Evolutionary conservation across 1,284 basidiomycete genomes (phyloP), one percentile per base, ranked within the genome.

Genomic region (Anthracocystis setariae): DNA sequence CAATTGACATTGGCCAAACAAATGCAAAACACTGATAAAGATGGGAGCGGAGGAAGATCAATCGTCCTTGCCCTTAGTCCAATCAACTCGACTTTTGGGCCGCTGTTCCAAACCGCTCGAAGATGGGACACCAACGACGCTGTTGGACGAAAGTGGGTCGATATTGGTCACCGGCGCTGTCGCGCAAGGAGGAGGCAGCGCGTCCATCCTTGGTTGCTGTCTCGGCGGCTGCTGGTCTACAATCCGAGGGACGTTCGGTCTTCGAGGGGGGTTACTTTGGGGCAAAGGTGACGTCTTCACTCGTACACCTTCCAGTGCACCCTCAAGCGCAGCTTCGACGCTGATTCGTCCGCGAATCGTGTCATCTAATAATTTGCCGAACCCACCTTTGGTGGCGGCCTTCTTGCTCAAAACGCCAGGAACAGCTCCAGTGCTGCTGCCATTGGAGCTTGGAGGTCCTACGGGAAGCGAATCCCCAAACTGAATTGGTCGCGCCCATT

Each of bases 401-500:
- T 23, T 43, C 42, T 53, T 38, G n/a, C 12, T 21, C 15, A 42
- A 20, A 8, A 35, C 39, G 21, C 44, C 25, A 13, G 12, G 23
- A 12, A 8, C 21, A 32, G 13, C 53, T 13, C 23, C 20, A 21
- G n/a, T 37, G 27, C 25, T 35, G 27, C 17, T 35, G 18, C 24
- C 39, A 10, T 38, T 33, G 17, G 20, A 40, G 17, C 21, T 23
- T 3, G 48, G 33, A 38, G 54, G 37, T 25, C 47, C 65, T 20
- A 52, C 37, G 1, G 71, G 46, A 17, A 77, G 80, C 24, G 80
- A 61, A 43, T 79, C 80, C 17, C 66, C 70, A 58, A 68, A 72
- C 33, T 75, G 63, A 29, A 82, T 82, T 0, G 80, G 80, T 5
- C 79, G 60, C 5, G 76, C 73, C 80, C 80, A 82, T 45, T 81